These are phyloP conservation scores for Ambrosia hybrid DNA, from an alignment of 140 eudicot genomes.

Conservation along the genomic window DNA sequence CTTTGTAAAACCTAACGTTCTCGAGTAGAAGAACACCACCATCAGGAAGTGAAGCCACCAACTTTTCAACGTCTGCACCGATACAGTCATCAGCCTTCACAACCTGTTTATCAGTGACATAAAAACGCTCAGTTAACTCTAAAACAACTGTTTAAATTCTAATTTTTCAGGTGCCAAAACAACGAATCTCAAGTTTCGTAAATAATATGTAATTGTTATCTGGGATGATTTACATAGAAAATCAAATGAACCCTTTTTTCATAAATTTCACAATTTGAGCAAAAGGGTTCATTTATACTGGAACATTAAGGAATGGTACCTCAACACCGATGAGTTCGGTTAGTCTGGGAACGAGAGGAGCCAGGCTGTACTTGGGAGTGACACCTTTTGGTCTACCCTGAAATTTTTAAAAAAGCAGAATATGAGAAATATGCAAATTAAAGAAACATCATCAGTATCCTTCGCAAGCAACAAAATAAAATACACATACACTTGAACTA, in stretches of 20 bases:
- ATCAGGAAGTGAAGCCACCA: constrained; percentile 70
- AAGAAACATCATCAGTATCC: background rate
- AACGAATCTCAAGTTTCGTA: too few relatives aligned
- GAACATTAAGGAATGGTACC: constrained; percentile 37
- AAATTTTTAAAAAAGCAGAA: background rate
- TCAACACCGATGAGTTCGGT: constrained; percentile 61
- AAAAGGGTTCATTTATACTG: background rate
- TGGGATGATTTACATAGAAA: constrained; percentile 1
- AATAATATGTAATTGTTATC: too few relatives aligned
- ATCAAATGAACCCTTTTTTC: background rate
- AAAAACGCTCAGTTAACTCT: background rate
- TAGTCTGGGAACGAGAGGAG: constrained; percentile 66
- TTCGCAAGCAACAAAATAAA: background rate
- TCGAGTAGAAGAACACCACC: constrained; percentile 75
- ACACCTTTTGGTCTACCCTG: constrained; percentile 86
- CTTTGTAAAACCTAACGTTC: constrained; percentile 82
- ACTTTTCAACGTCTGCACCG: constrained; percentile 69
- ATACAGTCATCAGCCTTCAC: constrained; percentile 72
- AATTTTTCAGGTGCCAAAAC: background rate
- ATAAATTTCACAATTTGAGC: background rate
- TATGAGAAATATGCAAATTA: background rate
- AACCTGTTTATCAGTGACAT: constrained; percentile 39
- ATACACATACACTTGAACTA: background rate
- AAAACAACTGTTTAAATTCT: background rate
- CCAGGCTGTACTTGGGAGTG: constrained; percentile 67